Evolutionary conservation across 495 filamentous ascomycete genomes (phyloP), one percentile per base, ranked within the genome.

Genomic region (Chaetomidium leptoderma): DNA sequence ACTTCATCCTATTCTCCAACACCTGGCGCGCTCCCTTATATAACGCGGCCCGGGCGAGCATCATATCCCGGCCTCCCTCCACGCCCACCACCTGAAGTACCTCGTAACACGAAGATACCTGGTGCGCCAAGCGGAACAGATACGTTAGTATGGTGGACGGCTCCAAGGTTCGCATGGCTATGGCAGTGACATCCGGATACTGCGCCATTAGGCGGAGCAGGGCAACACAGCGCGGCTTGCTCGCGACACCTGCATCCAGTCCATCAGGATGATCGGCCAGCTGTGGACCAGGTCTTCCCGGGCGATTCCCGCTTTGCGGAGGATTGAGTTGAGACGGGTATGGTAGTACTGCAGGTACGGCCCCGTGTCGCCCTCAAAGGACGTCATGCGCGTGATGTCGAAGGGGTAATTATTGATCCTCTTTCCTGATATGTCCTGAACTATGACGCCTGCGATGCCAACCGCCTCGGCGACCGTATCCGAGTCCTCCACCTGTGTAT

Each of bases 41-140:
- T 48, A 96, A 72, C 4, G 89, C 88, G 79, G 91, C 83, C 40
- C 89, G 83, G 24, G 89, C 87, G 66, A 83, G 83, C 75, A 85
- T 86, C 37, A 87, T 62, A 62, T 84, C n/a, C n/a, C n/a, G n/a
- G n/a, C 85, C 52, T 7, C 24, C 52, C 4, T 78, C 77, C 61
- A 83, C 87, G 37, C 88, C 87, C 8, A 92, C 80, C 14, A 95
- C 86, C 64, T 87, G 81, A 32, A 95, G 78, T 4, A 87, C 80
- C 62, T 91, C 89, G 66, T 93, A 93, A 67, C 86, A 86, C 26
- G 84, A 88, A 74, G 87, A 91, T 51, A 95, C 70, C 54, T 83
- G 77, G 68, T 92, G 90, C 1, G 88, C 92, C 84, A 96, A 86
- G 71, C 85, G 86, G 77, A 92, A 92, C 45, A 95, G 80, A 71